A percentile compares a stretch with the other conserved stretches of the same genome.
Conservation (phyloP, 2,329 filamentous ascomycete genomes). For the Diaporthe eres region DNA sequence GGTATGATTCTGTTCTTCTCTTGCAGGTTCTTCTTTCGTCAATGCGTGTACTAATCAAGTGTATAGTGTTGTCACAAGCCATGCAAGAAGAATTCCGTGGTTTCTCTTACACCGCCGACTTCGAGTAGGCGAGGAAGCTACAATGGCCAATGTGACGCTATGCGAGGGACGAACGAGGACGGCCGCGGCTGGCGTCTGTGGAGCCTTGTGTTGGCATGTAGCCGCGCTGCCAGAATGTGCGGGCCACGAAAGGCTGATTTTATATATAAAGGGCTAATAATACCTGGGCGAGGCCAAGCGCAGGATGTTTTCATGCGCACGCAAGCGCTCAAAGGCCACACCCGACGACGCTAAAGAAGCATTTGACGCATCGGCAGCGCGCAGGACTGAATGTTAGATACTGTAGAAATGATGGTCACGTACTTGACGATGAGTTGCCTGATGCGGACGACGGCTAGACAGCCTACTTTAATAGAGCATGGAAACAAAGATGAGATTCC, state of each 20-base stretch:
- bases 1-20: constrained; percentile 73
- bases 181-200: background rate
- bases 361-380: constrained; percentile 22
- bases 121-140: constrained; percentile 67
- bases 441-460: constrained; percentile 28
- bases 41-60: constrained; percentile 30
- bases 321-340: background rate
- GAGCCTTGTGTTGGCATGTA: background rate
- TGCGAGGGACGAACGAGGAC: background rate
- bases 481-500: constrained; percentile 32
- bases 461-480: constrained; percentile 41
- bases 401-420: constrained; percentile 36
- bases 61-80: constrained; percentile 89
- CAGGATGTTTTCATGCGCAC: constrained; percentile 17
- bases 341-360: constrained; percentile 1
- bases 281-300: constrained; percentile 18
- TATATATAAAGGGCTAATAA: constrained; percentile 32
- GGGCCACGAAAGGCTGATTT: constrained; percentile 18
- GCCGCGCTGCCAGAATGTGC: constrained; percentile 14
- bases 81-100: constrained; percentile 99
- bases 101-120: constrained; percentile 97
- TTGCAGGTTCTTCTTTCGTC: no score
- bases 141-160: background rate
- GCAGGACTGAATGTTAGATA: constrained; percentile 37
- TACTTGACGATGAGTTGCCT: constrained; percentile 35